These are phyloP conservation scores for Jatropha multifida DNA, from an alignment of 441 rosid genomes.

Conservation along the genomic window DNA sequence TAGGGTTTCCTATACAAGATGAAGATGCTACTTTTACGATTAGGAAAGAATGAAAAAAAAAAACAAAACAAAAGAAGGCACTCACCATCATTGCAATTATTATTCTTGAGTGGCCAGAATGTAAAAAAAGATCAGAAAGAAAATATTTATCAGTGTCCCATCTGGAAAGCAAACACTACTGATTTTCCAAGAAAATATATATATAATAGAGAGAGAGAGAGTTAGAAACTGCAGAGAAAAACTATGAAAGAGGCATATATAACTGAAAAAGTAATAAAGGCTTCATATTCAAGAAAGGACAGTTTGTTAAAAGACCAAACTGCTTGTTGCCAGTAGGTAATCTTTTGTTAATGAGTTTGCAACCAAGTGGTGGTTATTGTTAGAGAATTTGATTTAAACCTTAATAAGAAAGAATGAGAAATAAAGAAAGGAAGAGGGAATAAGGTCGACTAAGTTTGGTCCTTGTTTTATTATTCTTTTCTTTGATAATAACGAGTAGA, in stretches of 20 bases:
- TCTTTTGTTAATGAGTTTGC: conserved; percentile 13
- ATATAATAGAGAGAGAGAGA: neutral
- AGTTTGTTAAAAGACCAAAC: conserved; percentile 27
- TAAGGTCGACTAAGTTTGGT: conserved; percentile 10
- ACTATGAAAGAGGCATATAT: neutral
- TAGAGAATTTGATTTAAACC: neutral
- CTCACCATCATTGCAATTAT: conserved; percentile 33
- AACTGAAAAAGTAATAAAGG: neutral
- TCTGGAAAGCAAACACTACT: conserved; percentile 43
- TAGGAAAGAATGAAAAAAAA: conserved; percentile 8
- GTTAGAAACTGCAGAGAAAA: conserved; percentile 12
- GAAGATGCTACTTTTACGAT: neutral
- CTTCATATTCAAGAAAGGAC: conserved; percentile 37
- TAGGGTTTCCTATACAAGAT: conserved; percentile 1
- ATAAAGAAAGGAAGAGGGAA: conserved; percentile 11
- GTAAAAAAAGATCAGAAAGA: conserved; percentile 19
- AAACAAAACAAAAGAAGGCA: conserved; percentile 13
- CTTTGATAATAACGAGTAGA: conserved; percentile 9
- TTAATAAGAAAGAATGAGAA: neutral
- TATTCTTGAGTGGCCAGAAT: conserved; percentile 31
- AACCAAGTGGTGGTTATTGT: conserved; percentile 28
- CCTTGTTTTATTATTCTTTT: neutral
- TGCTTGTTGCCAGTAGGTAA: conserved; percentile 16
- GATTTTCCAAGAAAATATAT: conserved; percentile 15
- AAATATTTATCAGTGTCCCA: conserved; percentile 21